Percentiles rank a stretch among this genome's conserved stretches.
Evolutionary conservation across 2,329 filamentous ascomycete species (phyloP).

Genomic region (Rutstroemia sp.): DNA sequence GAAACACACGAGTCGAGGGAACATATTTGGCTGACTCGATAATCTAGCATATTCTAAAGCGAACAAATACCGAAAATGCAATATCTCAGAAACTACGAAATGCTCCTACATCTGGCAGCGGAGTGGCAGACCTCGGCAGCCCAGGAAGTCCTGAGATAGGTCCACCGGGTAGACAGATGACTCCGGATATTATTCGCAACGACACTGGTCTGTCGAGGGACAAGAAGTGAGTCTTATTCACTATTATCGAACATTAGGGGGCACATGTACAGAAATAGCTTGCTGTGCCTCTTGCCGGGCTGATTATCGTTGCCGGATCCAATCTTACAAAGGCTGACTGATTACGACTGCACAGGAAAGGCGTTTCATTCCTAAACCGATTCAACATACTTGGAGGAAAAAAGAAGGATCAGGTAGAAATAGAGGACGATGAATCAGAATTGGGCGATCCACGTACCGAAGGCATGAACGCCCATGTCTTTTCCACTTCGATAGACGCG

Average conservation of each 20-base stretch:
- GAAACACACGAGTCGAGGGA: not conserved
- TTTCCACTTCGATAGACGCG: conserved; percentile 64
- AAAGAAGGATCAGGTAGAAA: conserved; percentile 55
- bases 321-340: conserved; percentile 2
- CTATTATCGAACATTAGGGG: conserved; percentile 8
- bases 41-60: conserved; percentile 50
- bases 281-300: conserved; percentile 7
- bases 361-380: conserved; percentile 82
- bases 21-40: conserved; percentile 15
- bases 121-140: conserved; percentile 23
- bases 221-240: conserved; percentile 50
- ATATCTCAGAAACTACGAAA: conserved; percentile 44
- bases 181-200: conserved; percentile 23
- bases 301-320: not conserved
- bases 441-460: conserved; percentile 61
- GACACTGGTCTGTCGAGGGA: conserved; percentile 40
- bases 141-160: conserved; percentile 21
- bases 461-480: conserved; percentile 75
- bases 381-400: conserved; percentile 66
- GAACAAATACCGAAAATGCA: conserved; percentile 57
- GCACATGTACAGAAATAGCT: conserved; percentile 5
- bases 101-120: conserved; percentile 45
- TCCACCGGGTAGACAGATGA: conserved; percentile 31
- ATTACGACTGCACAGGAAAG: conserved; percentile 54
- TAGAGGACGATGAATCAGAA: conserved; percentile 60